Base-by-base conservation (phyloP, 1,284 basidiomycete species). In the Moesziomyces antarcticus region DNA sequence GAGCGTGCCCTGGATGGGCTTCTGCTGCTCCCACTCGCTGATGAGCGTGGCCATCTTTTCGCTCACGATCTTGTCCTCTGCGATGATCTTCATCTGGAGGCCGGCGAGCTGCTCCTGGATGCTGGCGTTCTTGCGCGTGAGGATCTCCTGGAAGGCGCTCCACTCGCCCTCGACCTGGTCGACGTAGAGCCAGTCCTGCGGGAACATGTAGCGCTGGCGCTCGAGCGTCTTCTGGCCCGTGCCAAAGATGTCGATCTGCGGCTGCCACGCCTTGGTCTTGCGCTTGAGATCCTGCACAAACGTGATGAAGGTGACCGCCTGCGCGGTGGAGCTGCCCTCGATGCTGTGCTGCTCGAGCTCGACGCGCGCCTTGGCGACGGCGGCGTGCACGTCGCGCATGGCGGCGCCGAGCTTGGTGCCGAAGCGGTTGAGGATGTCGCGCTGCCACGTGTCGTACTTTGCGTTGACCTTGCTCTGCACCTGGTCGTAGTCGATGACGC, bases 221-320 rank as follows among this genome's bases (percentile, higher is more conserved):
- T 98, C 94, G 61, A 99, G 88, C 2, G 94, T 96, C 89, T 97
- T 96, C 87, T 99, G 95, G 56, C 96, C 95, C 66, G 90, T 90
- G 40, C 91, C 91, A 81, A 96, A 98, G 49, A 95, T 89, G 67
- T 94, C 93, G 83, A 99, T 94, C 88, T 96, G 92, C 18, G 94
- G 93, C n/a, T 90, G 91, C 97, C 97, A 99, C 88, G 90, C 89
- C 86, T 94, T 93, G 61, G 93, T 93, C 87, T 95, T 97, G 84
- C 92, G 91, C 87, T 98, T 98, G 77, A 99, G 89, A 87, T 98
- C 95, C 86, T 99, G 96, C 1, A 99, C 95, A 83, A 97, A 97
- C 24, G 97, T 99, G 85, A 99, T 98, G 86, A 99, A 97, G 1
- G 93, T 92, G 75, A 99, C 97, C 82, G 97, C 94, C 69, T 95